phyloP scores from a whole-genome alignment of 1,284 basidiomycete genomes.

The Ganoderma sinense region DNA sequence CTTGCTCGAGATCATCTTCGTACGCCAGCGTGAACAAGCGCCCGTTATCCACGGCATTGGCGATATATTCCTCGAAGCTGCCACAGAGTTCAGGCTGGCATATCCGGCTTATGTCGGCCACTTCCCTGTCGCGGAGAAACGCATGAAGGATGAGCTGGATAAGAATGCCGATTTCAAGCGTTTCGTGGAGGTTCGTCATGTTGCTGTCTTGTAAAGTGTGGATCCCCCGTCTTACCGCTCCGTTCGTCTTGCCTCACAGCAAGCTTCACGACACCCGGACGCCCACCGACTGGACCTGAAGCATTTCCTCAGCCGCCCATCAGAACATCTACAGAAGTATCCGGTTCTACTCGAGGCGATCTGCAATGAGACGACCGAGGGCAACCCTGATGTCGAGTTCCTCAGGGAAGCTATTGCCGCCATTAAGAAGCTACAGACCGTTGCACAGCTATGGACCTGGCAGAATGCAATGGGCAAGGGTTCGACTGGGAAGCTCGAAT shows the following conservation, averaged over 20 bases:
- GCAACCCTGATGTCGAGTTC: conserved; percentile 85
- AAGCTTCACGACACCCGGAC: conserved; percentile 72
- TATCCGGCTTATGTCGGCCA: conserved; percentile 91
- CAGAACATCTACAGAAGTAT: conserved; percentile 91
- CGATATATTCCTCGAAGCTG: conserved; percentile 89
- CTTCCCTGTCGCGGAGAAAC: conserved; percentile 86
- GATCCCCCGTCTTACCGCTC: not conserved
- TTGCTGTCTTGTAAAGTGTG: not conserved
- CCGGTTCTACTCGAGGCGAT: conserved; percentile 90
- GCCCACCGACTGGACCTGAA: conserved; percentile 86
- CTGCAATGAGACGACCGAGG: conserved; percentile 77
- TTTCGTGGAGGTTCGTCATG: conserved; percentile 83
- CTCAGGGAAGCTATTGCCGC: conserved; percentile 77
- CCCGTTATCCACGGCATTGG: conserved; percentile 89
- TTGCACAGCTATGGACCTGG: conserved; percentile 85
- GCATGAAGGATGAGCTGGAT: conserved; percentile 86
- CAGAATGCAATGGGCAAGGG: conserved; percentile 87
- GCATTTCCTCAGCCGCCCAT: conserved; percentile 87
- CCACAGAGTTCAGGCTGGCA: conserved; percentile 86
- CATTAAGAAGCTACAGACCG: conserved; percentile 79
- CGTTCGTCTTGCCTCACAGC: conserved; percentile 33
- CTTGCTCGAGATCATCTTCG: conserved; percentile 86
- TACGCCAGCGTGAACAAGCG: conserved; percentile 88
- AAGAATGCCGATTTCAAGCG: conserved; percentile 84
- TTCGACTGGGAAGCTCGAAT: conserved; percentile 79